These are phyloP conservation scores for Eutypella sp. DNA, from an alignment of 2,329 filamentous ascomycete genomes.

Conservation along the genomic window DNA sequence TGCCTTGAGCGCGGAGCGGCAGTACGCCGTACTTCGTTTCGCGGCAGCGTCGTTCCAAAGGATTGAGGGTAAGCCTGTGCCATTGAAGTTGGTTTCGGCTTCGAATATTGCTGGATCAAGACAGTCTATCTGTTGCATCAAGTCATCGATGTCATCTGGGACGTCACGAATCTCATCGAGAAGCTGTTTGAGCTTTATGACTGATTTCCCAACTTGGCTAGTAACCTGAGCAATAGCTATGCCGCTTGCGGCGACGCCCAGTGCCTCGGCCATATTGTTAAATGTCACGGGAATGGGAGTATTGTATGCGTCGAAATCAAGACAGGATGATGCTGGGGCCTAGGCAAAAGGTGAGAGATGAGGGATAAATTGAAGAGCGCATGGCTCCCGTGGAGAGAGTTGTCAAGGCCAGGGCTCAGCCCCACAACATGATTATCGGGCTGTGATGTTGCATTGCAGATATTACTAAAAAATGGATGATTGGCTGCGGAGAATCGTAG, in stretches of 20 bases:
- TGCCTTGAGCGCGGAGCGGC: slow-evolving; percentile 15
- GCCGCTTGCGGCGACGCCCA: slow-evolving; percentile 19
- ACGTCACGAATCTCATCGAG: slow-evolving; percentile 22
- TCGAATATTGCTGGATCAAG: slow-evolving; percentile 19
- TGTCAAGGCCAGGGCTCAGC: too few relatives aligned
- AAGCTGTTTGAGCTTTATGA: slow-evolving; percentile 20
- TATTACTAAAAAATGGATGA: too few relatives aligned
- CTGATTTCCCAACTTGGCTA: slow-evolving; percentile 13
- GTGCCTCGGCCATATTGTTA: slow-evolving; percentile 21
- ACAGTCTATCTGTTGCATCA: slow-evolving; percentile 22
- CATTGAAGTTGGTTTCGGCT: slow-evolving; percentile 8
- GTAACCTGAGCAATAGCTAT: slow-evolving; percentile 19
- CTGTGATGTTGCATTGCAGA: too few relatives aligned
- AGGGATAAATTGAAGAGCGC: too few relatives aligned
- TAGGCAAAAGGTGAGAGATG: too few relatives aligned
- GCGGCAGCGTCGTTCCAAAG: slow-evolving; percentile 11
- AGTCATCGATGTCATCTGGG: slow-evolving; percentile 17
- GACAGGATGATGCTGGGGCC: too few relatives aligned
- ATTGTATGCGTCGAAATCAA: too few relatives aligned
- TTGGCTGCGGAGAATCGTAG: too few relatives aligned
- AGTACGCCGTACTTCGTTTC: slow-evolving; percentile 11
- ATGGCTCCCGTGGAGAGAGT: too few relatives aligned
- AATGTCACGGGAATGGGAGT: too few relatives aligned
- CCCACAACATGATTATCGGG: too few relatives aligned
- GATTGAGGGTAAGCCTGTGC: slow-evolving; percentile 3